These are phyloP conservation scores for Coemansia sp. DNA, from an alignment of 192 early-diverging fungal genomes.

Conservation along the genomic window DNA sequence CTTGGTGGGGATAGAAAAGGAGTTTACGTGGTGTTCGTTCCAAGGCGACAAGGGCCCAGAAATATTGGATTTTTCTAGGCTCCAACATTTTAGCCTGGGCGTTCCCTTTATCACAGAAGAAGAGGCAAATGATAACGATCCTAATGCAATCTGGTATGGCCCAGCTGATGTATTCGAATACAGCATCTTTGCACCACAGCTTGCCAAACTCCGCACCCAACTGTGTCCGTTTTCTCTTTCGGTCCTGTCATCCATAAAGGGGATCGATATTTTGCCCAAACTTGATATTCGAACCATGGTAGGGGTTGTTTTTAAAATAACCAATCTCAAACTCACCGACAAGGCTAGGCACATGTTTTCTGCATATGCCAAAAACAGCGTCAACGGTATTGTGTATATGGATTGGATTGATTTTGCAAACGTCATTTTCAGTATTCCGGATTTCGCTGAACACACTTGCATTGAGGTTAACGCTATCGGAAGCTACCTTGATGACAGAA, in stretches of 20 bases:
- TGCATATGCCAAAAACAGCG: neutral
- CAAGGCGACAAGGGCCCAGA: neutral
- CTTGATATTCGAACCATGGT: neutral
- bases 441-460: neutral
- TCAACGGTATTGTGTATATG: neutral
- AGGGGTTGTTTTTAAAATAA: neutral
- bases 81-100: neutral
- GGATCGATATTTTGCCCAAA: neutral
- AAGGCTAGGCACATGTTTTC: neutral
- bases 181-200: neutral
- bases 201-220: neutral
- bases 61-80: neutral
- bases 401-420: neutral
- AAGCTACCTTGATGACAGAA: neutral
- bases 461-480: neutral
- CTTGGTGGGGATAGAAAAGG: neutral
- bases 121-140: neutral
- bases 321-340: neutral
- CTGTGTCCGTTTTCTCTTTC: neutral
- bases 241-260: neutral
- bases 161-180: neutral
- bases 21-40: neutral
- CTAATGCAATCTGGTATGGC: neutral
- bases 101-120: neutral
- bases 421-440: neutral